Conservation (phyloP, 2,329 filamentous ascomycete species). For the Fusarium cyanostomum region DNA sequence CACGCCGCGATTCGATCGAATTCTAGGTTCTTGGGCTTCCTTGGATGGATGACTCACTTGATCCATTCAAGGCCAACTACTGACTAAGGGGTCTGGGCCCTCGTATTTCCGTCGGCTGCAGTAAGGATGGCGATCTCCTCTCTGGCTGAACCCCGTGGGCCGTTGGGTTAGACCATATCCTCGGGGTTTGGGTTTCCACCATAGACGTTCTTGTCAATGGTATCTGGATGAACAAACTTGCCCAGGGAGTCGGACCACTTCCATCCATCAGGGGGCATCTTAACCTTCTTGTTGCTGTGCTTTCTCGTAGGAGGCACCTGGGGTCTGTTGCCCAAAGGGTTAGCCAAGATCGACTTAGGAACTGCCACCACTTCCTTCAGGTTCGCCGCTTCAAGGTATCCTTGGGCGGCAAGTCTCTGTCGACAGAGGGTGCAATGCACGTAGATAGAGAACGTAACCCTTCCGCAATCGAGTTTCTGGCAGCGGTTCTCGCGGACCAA, state of each 20-base stretch:
- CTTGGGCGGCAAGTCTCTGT: not conserved
- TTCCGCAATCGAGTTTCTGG: constrained; percentile 3
- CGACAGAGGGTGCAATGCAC: constrained; percentile 19
- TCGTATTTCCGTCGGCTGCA: too few relatives aligned
- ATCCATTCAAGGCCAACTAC: not conserved
- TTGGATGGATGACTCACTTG: not conserved
- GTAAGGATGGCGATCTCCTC: not conserved
- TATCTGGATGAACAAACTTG: constrained; percentile 7
- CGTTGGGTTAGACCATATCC: constrained; percentile 14
- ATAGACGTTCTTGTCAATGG: not conserved
- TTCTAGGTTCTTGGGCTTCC: too few relatives aligned
- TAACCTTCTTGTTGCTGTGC: not conserved
- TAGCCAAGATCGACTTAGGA: not conserved
- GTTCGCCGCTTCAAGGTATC: not conserved
- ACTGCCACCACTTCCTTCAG: not conserved
- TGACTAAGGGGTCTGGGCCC: not conserved
- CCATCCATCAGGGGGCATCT: not conserved
- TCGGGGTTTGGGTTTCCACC: constrained; percentile 1
- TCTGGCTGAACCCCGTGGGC: not conserved
- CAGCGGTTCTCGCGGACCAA: constrained; percentile 15
- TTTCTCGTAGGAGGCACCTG: not conserved
- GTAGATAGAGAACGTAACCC: not conserved
- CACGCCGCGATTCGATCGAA: not conserved
- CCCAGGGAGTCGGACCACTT: constrained; percentile 3
- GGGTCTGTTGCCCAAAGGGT: not conserved